Base-by-base conservation (phyloP, 1,284 basidiomycete species). In the Boletus sp. region DNA sequence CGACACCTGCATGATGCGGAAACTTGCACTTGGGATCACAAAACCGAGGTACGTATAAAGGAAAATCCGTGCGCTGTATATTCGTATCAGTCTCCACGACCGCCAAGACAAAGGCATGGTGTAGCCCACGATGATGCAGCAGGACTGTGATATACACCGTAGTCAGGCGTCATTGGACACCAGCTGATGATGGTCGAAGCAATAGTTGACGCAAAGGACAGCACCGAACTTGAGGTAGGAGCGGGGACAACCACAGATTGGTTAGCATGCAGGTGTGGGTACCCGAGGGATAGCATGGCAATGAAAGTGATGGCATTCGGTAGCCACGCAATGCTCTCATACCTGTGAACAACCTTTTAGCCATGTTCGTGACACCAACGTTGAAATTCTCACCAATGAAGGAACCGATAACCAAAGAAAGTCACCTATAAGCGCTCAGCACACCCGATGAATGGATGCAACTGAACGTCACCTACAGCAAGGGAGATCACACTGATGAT, bases 401-500 rank as follows among this genome's bases (percentile, higher is more conserved):
- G 65, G 9, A 85, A 73, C 22, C 69, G 72, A 61, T 84, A 87
- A 1, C 87, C 87, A 52, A 73, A 75, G 58, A 81, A 78, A 1
- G 75, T 74, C 27, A 75, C 59, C 75, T 76, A 45, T 2, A 3
- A 30, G 3, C 2, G 9, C 2, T 64, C 29, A 65, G 50, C 7
- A 26, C 5, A 16, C 16, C 14, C 19, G 12, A 23, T 2, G 23
- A 22, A 43, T 14, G 17, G 16, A 40, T 26, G 14, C 9, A 25
- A 36, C 7, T 6, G 19, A 39, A 50, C 19, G 19, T 9, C 23
- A 57, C 73, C 61, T 33, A 88, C 78, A 26, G 75, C 70, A 20
- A 92, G 71, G 1, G 84, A 80, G 26, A 90, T 75, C 22, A 87
- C 51, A 2, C 79, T 73, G 23, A 91, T 85, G 48, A 93, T 83